These are phyloP conservation scores for Harrya chromipes DNA, from an alignment of 768 basidiomycete species.

Conservation along the genomic window DNA sequence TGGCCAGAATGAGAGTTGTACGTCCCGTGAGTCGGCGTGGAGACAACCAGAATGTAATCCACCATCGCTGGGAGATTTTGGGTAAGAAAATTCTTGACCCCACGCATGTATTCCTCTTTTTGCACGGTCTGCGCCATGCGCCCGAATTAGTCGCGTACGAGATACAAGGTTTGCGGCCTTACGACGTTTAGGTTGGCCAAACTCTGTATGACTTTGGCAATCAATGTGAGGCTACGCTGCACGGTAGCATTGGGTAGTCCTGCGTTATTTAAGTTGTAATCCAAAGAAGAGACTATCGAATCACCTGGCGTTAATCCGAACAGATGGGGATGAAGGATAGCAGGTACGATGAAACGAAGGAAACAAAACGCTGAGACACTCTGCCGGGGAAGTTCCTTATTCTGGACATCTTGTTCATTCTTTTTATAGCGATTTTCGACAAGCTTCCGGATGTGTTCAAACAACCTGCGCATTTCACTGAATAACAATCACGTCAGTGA, in stretches of 20 bases:
- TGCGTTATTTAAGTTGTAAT: slow-evolving; percentile 30
- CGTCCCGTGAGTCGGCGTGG: slow-evolving; percentile 43
- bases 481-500: slow-evolving; percentile 1
- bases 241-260: slow-evolving; percentile 65
- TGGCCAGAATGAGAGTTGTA: slow-evolving; percentile 27
- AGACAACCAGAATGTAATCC: slow-evolving; percentile 75
- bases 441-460: slow-evolving; percentile 64
- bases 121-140: slow-evolving; percentile 46
- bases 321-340: slow-evolving; percentile 83
- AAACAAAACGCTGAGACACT: slow-evolving; percentile 89
- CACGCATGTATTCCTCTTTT: slow-evolving; percentile 81
- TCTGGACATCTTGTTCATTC: slow-evolving; percentile 40
- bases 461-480: slow-evolving; percentile 72
- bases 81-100: slow-evolving; percentile 69
- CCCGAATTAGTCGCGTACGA: slow-evolving; percentile 2
- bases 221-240: slow-evolving; percentile 76
- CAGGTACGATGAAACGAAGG: slow-evolving; percentile 86
- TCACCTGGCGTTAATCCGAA: slow-evolving; percentile 76
- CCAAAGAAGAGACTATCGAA: slow-evolving; percentile 6
- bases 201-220: slow-evolving; percentile 89
- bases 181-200: slow-evolving; percentile 81
- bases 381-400: slow-evolving; percentile 66
- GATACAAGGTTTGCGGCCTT: slow-evolving; percentile 24
- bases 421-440: slow-evolving; percentile 64
- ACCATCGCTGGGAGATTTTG: slow-evolving; percentile 67